These are phyloP conservation scores for Umbelopsis ramanniana DNA, from an alignment of 192 early-diverging fungal species.

Conservation along the genomic window DNA sequence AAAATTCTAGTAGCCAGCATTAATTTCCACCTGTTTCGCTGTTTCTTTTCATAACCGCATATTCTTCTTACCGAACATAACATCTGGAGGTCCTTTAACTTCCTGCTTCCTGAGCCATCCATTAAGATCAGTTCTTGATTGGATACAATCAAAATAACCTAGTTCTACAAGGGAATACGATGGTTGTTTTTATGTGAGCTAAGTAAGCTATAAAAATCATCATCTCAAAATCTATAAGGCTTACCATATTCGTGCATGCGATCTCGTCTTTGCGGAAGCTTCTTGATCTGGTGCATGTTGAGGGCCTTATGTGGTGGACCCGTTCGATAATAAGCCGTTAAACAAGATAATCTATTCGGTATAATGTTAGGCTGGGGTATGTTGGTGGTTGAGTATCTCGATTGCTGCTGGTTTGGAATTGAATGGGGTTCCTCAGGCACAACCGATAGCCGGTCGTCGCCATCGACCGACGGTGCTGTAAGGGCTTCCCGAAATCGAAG, in stretches of 20 bases:
- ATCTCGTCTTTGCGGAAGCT: slow-evolving; percentile 6
- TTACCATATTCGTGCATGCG: slow-evolving; percentile 23
- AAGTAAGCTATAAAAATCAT: neutral
- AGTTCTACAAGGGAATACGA: slow-evolving; percentile 20
- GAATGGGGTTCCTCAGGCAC: neutral
- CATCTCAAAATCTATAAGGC: neutral
- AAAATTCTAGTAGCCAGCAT: neutral
- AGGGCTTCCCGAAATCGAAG: neutral
- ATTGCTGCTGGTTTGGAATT: neutral
- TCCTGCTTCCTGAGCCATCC: slow-evolving; percentile 37
- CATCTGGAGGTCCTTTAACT: slow-evolving; percentile 32
- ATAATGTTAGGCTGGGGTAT: slow-evolving; percentile 20
- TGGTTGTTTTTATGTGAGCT: neutral
- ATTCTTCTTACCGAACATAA: slow-evolving; percentile 29
- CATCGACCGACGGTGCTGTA: neutral
- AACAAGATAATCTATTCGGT: slow-evolving; percentile 10
- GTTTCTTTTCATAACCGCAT: neutral
- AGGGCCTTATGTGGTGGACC: slow-evolving; percentile 2
- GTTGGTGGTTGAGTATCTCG: neutral
- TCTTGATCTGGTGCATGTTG: slow-evolving; percentile 19
- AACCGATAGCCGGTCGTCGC: neutral
- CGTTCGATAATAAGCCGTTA: slow-evolving; percentile 10
- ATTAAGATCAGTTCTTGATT: slow-evolving; percentile 24
- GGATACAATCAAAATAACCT: slow-evolving; percentile 30
- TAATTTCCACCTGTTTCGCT: neutral